Evolutionary conservation across 495 filamentous ascomycete species (phyloP), one percentile per base, ranked within the genome.

Genomic region (Patellaria atrata): DNA sequence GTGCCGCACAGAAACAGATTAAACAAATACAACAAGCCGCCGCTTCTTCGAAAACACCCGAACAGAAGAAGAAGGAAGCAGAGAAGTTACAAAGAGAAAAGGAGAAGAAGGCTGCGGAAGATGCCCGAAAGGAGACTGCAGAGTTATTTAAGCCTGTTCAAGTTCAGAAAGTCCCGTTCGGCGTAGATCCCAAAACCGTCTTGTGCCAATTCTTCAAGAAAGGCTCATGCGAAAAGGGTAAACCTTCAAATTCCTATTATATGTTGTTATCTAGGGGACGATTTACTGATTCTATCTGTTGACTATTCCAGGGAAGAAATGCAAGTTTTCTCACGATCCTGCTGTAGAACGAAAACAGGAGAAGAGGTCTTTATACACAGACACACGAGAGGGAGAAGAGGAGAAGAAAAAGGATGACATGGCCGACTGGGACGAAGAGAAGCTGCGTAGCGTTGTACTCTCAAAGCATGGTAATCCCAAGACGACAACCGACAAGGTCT

Each of bases 161-260:
- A 58, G 72, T 80, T 5, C 89, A 99, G 54, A 99, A 94, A 57
- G 84, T 96, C 16, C 80, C 89, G 12, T 94, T 96, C 50, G 89
- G 89, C 32, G 91, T 96, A 15, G 89, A 99, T 51, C 89, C 89
- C 4, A 99, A 96, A 69, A 96, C 86, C 0, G 82, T 99, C n/a
- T 58, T 99, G 16, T 99, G 89, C 53, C 67, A 82, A 22, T 96
- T 91, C 62, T 92, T 68, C 71, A 94, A 94, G 62, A 87, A 91
- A 58, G 91, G 91, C 4, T 75, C 80, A 47, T 99, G 89, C 54
- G 89, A 99, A 47, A 99, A 99, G 67, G 89, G 56, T 38, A 24
- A 15, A 24, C 16, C n/a, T 26, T n/a, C 9, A n/a, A n/a, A n/a
- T 26, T 8, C 23, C n/a, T 26, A 8, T 26, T 26, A 8, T 26